Base-by-base conservation (phyloP, 805 yeast species). In the Barnettozyma pratensis region DNA sequence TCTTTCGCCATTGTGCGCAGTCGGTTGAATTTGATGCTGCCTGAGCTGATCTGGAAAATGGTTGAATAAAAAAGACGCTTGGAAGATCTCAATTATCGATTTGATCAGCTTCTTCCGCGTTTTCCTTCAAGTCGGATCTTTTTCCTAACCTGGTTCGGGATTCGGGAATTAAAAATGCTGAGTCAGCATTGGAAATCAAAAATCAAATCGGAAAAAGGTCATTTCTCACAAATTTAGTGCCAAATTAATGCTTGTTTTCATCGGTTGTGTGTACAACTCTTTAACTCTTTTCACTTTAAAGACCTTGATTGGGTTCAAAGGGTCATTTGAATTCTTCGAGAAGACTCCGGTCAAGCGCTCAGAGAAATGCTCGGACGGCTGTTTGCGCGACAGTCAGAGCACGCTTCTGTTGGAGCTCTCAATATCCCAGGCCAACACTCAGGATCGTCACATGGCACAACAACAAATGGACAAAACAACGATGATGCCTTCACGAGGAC, bases 401-500 rank as follows among this genome's bases (percentile, higher is more conserved):
- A 40, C 26, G 5, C 39, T 7, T 28, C 40, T 12, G 27, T 43
- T 11, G 35, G 34, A 12, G 27, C 40, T 7, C 30, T 28, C 25
- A 28, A 30, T 11, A 7, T 36, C 19, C 12, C 40, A 42, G 28
- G 10, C 27, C 41, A 14, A 7, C 11, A 19, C 41, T 26, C 30
- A 25, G 12, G 12, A 25, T 29, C n/a, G 9, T 34, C 30, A 41
- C 14, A 5, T 30, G 35, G 37, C 11, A 8, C 41, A 10, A 5
- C 32, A 6, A 37, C 45, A 6, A 25, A 39, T n/a, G n/a, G 39
- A 5, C 39, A 36, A 32, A 41, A n/a, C 28, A 55, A 49, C 42
- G 65, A 61, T 32, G 65, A 61, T 45, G 50, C 55, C 4, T 54
- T 52, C 34, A 59, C 65, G 5, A 51, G 60, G 28, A 59, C 63